phyloP scores from a whole-genome alignment of 2,329 filamentous ascomycete genomes.

The Chalaropsis ovoidea region DNA sequence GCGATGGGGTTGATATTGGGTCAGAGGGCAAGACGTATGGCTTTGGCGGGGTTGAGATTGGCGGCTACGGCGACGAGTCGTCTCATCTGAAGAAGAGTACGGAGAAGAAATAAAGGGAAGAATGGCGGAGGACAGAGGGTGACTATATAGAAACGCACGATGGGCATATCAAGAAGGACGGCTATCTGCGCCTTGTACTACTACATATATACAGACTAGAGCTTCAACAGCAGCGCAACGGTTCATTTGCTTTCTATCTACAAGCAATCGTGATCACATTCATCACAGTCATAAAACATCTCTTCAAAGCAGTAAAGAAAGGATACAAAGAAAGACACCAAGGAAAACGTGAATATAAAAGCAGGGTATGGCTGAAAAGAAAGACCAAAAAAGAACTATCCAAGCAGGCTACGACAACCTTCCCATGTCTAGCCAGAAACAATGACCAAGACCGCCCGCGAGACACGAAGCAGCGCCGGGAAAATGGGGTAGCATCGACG shows the following conservation, averaged over 20 bases:
- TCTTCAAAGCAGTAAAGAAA: background rate
- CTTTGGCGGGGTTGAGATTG: constrained; percentile 42
- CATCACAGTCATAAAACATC: background rate
- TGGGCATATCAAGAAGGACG: background rate
- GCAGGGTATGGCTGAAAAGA: constrained; percentile 15
- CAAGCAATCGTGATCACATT: background rate
- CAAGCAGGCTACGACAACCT: background rate
- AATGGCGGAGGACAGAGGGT: background rate
- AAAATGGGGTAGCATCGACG: background rate
- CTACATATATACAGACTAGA: background rate
- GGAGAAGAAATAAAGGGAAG: background rate
- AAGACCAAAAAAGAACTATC: background rate
- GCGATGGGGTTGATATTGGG: constrained; percentile 47
- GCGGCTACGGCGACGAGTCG: constrained; percentile 49
- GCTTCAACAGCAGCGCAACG: background rate
- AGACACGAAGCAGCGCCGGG: background rate
- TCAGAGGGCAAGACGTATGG: constrained; percentile 57
- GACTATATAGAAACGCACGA: background rate
- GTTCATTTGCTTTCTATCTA: background rate
- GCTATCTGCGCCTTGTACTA: background rate
- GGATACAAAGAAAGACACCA: background rate
- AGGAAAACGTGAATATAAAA: constrained; percentile 8
- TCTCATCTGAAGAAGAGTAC: constrained; percentile 27
- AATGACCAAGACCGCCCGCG: background rate
- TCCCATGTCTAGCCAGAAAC: background rate